Conservation (phyloP, 805 yeast genomes). For the Nakazawaea populi region DNA sequence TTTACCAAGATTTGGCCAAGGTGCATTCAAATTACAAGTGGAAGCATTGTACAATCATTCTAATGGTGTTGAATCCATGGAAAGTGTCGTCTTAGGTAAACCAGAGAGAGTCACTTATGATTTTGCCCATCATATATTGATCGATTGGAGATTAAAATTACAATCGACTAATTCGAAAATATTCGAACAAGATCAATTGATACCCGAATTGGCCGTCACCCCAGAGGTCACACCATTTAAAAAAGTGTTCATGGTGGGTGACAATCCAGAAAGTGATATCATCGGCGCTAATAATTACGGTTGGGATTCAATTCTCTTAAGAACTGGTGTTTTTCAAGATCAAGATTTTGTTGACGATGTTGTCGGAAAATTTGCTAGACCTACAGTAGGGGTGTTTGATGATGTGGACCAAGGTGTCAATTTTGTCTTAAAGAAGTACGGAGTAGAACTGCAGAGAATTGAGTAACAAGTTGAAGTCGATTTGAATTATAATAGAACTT, state of each 20-base stretch:
- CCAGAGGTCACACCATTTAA: conserved; percentile 39
- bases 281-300: conserved; percentile 83
- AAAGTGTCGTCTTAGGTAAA: conserved; percentile 67
- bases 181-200: conserved; percentile 19
- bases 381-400: conserved; percentile 44
- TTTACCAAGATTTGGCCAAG: conserved; percentile 85
- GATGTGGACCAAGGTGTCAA: conserved; percentile 41
- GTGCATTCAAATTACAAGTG: conserved; percentile 66
- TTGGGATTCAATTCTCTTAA: conserved; percentile 81
- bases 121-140: conserved; percentile 70
- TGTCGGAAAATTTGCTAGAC: conserved; percentile 27
- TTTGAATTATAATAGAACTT: too few species aligned
- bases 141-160: conserved; percentile 43
- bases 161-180: conserved; percentile 7
- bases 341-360: conserved; percentile 35
- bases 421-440: conserved; percentile 17
- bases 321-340: conserved; percentile 82
- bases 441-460: not conserved
- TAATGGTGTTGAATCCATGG: conserved; percentile 43
- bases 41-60: conserved; percentile 53
- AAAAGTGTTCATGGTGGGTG: conserved; percentile 92
- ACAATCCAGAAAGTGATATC: conserved; percentile 91
- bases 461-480: not conserved
- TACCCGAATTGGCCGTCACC: conserved; percentile 41
- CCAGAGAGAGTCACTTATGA: conserved; percentile 78